These are phyloP conservation scores for Cydonia oblonga DNA, from an alignment of 331 rosid genomes.

Conservation along the genomic window DNA sequence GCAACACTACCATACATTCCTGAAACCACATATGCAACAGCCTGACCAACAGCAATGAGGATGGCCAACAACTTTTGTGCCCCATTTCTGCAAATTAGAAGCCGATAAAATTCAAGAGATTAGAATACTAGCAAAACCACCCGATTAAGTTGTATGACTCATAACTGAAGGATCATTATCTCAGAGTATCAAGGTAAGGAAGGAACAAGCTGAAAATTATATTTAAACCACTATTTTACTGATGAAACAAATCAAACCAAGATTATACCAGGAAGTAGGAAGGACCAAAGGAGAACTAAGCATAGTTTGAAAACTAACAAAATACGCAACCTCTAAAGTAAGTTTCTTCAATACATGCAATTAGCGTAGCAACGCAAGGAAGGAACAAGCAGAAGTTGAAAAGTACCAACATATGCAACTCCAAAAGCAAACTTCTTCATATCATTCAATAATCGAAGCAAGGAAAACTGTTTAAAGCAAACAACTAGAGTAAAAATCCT, in stretches of 20 bases:
- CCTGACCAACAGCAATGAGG: constrained; percentile 38
- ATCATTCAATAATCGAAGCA: background rate
- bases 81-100: constrained; percentile 25
- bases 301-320: no score
- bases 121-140: background rate
- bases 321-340: no score
- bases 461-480: background rate
- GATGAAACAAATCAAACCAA: background rate
- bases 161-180: background rate
- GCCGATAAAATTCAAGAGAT: background rate
- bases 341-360: no score
- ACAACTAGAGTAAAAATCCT: background rate
- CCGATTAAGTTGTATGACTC: background rate
- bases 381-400: no score
- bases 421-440: background rate
- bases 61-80: constrained; percentile 45
- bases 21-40: constrained; percentile 39
- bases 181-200: background rate
- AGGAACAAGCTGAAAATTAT: background rate
- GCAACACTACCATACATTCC: constrained; percentile 41
- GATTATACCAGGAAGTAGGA: background rate
- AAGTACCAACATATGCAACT: background rate
- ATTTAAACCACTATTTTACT: background rate
- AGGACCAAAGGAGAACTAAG: no score
- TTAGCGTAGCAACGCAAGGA: no score